A percentile compares a stretch with the other conserved stretches of the same genome.
Evolutionary conservation across 2,329 filamentous ascomycete genomes (phyloP).

Genomic region (Cercospora janseana): DNA sequence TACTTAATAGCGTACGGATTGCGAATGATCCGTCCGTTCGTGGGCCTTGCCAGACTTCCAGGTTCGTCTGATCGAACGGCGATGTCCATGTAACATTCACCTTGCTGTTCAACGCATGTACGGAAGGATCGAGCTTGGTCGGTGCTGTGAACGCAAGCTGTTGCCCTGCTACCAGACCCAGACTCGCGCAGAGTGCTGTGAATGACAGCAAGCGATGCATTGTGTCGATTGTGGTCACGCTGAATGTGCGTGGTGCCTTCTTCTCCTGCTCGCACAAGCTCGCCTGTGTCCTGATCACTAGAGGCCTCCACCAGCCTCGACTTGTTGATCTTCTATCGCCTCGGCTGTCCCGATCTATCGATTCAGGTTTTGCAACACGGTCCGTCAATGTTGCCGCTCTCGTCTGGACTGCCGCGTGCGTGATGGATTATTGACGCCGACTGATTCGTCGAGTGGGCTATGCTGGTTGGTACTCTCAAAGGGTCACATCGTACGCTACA

Average conservation of each 20-base stretch:
- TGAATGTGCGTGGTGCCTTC: not conserved
- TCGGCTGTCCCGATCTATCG: no score
- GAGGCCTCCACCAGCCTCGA: no score
- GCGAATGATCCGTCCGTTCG: slow-evolving; percentile 14
- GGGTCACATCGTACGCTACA: no score
- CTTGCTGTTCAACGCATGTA: slow-evolving; percentile 9
- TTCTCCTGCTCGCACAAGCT: no score
- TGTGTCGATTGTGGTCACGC: not conserved
- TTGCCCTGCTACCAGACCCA: not conserved
- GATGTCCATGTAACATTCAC: slow-evolving; percentile 13
- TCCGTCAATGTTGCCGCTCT: no score
- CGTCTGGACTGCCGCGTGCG: no score
- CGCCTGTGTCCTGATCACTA: no score
- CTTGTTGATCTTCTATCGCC: no score
- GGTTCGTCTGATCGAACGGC: slow-evolving; percentile 14
- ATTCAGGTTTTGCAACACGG: no score
- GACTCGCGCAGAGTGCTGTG: not conserved
- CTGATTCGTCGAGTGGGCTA: no score
- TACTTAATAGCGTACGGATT: slow-evolving; percentile 11
- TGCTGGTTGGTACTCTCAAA: no score
- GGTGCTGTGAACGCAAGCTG: slow-evolving; percentile 1
- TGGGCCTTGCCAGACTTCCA: slow-evolving; percentile 20
- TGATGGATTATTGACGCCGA: no score
- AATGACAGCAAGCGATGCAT: not conserved
- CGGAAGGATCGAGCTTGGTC: slow-evolving; percentile 8